Percentiles rank a stretch among this genome's conserved stretches.
Conservation (phyloP, 2,329 filamentous ascomycete genomes). For the Cadophora gregata region DNA sequence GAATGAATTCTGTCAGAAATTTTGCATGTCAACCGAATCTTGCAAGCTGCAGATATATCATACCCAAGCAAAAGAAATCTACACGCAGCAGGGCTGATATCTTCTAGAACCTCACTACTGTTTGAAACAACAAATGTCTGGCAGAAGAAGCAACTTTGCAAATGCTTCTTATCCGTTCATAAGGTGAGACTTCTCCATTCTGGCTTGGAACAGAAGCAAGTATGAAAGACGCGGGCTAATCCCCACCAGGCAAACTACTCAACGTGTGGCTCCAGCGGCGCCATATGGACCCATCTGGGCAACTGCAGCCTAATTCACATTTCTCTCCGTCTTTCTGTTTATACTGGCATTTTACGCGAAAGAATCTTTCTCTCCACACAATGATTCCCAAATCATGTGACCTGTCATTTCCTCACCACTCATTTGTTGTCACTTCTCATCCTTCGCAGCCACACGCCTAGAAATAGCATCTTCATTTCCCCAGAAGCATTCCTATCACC, state of each 20-base stretch:
- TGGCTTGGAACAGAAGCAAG: neutral
- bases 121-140: neutral
- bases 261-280: neutral
- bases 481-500: neutral
- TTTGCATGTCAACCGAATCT: neutral
- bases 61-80: neutral
- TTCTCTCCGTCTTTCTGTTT: neutral
- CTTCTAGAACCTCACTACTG: neutral
- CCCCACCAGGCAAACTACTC: neutral
- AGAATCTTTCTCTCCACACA: neutral
- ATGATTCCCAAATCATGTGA: neutral
- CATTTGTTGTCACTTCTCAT: neutral
- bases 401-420: neutral
- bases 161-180: neutral
- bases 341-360: neutral
- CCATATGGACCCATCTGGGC: neutral
- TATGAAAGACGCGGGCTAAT: neutral
- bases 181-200: neutral
- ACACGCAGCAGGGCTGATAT: neutral
- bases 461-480: neutral
- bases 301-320: neutral
- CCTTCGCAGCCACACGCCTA: neutral
- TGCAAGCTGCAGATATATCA: neutral
- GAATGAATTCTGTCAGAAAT: neutral
- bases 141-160: neutral